Evolutionary conservation across 1,284 basidiomycete species (phyloP), one percentile per base, ranked within the genome.

Genomic region (Cutaneotrichosporon sp.): DNA sequence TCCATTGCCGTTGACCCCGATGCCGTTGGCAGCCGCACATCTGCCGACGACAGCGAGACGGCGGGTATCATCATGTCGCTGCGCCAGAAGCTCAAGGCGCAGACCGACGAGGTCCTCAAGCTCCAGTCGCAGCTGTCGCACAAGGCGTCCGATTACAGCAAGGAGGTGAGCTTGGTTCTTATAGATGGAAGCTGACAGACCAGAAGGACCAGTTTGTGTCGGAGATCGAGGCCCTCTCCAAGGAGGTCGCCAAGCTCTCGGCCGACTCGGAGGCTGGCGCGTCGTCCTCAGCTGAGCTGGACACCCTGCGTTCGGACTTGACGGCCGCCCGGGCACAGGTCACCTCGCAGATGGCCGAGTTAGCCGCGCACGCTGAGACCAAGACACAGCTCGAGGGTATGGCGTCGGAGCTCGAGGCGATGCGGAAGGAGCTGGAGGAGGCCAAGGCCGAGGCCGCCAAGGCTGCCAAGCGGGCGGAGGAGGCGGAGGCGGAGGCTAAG

Each of bases 31-130:
- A 76, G 75, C 14, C 67, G 77, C 25, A 65, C 71, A 25, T 68
- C 67, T 86, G 86, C 87, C 2, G 89, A 89, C 72, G 89, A 85
- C 69, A 84, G 87, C 1, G 91, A 95, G 73, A 85, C 87, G 3
- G 84, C 87, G 16, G 88, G 90, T 79, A 82, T 95, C 47, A 87
- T 95, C 63, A 84, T 85, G 16, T 91, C 90, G 2, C 81, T 97
- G 58, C 86, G 90, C 46, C 88, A 89, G 53, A 88, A 90, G 60
- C 88, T 97, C 65, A 86, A 86, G 49, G 86, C 84, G 34, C 92
- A 95, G 73, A 85, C 88, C 2, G 82, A 85, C 56, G 91, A 97
- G 59, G 72, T 82, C 11, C 72, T 79, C 20, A 66, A 69, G 10
- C 67, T 82, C n/a, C 76, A 81, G 43, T 62, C 71, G 7, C 76